Evolutionary conservation across 2,329 filamentous ascomycete species (phyloP).

Genomic region (Coniochaeta sp.): DNA sequence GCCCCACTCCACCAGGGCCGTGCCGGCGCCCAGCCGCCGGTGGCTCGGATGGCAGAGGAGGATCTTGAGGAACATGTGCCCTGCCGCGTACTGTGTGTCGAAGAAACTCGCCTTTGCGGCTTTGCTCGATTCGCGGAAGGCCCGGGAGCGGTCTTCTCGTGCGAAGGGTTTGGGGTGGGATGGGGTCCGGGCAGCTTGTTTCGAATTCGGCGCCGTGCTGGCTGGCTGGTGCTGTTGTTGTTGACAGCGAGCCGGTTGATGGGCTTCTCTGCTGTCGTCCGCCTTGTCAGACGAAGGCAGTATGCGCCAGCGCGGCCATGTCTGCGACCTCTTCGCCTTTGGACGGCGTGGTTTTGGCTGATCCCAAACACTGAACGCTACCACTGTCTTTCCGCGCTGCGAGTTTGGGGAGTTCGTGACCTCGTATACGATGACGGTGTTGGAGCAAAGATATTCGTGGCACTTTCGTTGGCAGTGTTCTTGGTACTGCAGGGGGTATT

Average conservation of each 20-base stretch:
- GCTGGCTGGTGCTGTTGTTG: not conserved
- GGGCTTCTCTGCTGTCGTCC: not conserved
- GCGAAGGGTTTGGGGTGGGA: constrained; percentile 10
- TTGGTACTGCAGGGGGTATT: constrained; percentile 12
- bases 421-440: constrained; percentile 17
- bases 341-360: constrained; percentile 4
- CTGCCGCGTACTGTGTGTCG: constrained; percentile 9
- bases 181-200: constrained; percentile 2
- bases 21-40: constrained; percentile 14
- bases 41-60: constrained; percentile 13
- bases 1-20: constrained; percentile 13
- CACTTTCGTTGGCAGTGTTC: constrained; percentile 14
- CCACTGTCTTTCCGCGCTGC: constrained; percentile 5
- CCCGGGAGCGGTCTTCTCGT: constrained; percentile 10
- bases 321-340: not conserved
- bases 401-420: constrained; percentile 5
- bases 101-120: constrained; percentile 11
- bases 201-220: constrained; percentile 6
- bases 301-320: not conserved
- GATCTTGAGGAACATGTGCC: constrained; percentile 16
- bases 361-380: constrained; percentile 16
- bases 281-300: not conserved
- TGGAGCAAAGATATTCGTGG: constrained; percentile 13
- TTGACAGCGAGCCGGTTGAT: not conserved
- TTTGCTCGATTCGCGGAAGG: constrained; percentile 10